A percentile compares a stretch with the other conserved stretches of the same genome.
Evolutionary conservation across 441 rosid species (phyloP).

Genomic region (Raphanus hybrid): DNA sequence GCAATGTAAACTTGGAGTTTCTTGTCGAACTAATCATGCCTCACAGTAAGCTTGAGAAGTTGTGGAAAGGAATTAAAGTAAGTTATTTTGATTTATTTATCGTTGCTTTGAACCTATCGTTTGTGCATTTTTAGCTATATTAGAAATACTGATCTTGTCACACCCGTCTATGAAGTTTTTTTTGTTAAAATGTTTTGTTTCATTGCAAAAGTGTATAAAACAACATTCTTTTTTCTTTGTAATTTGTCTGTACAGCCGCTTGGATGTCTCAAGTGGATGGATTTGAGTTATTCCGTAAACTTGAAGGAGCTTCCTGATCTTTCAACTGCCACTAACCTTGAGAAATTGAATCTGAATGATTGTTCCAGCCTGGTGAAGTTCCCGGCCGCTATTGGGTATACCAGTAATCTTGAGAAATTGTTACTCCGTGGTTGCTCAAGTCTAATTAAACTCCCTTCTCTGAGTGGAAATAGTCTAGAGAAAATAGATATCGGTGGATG

Average conservation of each 20-base stretch:
- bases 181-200: no score
- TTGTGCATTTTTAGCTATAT: no score
- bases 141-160: no score
- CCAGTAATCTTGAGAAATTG: background rate
- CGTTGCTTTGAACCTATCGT: no score
- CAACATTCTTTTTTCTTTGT: no score
- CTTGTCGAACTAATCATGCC: background rate
- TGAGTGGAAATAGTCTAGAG: conserved; percentile 2
- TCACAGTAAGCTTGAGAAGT: background rate
- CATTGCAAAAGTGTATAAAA: no score
- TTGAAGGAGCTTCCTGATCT: conserved; percentile 34
- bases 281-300: conserved; percentile 21
- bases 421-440: no score
- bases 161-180: no score
- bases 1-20: background rate
- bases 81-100: background rate
- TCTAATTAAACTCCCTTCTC: background rate
- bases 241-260: background rate
- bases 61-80: conserved; percentile 5
- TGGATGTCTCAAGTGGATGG: conserved; percentile 25
- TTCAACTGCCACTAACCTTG: conserved; percentile 15
- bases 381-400: background rate
- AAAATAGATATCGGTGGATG: background rate
- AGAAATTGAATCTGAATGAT: background rate
- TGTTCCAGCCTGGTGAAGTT: background rate